Evolutionary conservation across 2,329 filamentous ascomycete species (phyloP), one percentile per base, ranked within the genome.

Genomic region (Aureobasidium sp.): DNA sequence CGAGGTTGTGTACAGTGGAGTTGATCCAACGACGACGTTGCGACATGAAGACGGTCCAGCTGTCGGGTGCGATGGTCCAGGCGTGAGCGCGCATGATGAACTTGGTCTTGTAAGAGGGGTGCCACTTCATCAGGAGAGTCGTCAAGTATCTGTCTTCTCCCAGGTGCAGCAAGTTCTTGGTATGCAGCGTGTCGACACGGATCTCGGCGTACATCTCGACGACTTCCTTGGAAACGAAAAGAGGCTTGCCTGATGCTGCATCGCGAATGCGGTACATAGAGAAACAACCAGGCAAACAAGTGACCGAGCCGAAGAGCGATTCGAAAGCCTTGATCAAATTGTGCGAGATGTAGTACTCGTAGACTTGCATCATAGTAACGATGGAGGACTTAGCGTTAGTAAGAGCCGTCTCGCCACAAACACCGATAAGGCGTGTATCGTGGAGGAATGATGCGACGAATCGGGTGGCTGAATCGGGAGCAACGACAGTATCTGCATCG

Each of bases 1-100:
- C 89, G 65, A 99, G 82, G 75, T 99, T 99, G 82, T 99, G 94
- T 57, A 99, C 90, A 0, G 94, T 99, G 62, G 92, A 97, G 81
- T 99, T 99, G 77, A 99, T 99, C 94, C 94, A 99, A 74, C 94
- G 90, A 80, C 94, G 93, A 82, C 94, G 91, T 78, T 99, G 94
- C 29, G 94, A 99, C 75, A 97, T 81, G 83, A 99, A 97, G 64
- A 99, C 91, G 45, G 82, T 78, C 89, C 91, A 97, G 65, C 88
- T 91, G 74, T 99, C 94, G 7, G 94, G 94, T 8, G 94, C 94
- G 69, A 97, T 92, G 14, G 94, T 99, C 91, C 91, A 97, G 29
- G 94, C 94, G 70, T 97, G 89, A 6, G 94, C 93, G 63, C 84
- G 82, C 80, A 89, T 90, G 72, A 95, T 91, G 74, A 95, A 99